Conservation (phyloP, 345 rosid genomes). For the Acer yangbiense region DNA sequence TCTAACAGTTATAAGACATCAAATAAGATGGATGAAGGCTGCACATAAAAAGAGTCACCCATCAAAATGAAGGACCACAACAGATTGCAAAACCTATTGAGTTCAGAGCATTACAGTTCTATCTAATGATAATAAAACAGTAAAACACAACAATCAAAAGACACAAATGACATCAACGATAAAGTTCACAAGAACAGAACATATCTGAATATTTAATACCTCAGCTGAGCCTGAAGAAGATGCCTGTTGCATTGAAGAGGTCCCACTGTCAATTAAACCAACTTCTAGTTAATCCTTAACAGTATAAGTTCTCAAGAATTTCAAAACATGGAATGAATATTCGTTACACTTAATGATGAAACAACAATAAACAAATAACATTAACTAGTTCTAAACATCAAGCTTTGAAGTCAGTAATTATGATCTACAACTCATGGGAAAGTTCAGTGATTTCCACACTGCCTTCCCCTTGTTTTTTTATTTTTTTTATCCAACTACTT, state of each 20-base stretch:
- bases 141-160: background rate
- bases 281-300: conserved; percentile 12
- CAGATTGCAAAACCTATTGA: background rate
- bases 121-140: background rate
- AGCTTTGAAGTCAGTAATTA: background rate
- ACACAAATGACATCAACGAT: background rate
- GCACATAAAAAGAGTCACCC: background rate
- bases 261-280: conserved; percentile 42
- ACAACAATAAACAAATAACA: background rate
- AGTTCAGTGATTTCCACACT: no score
- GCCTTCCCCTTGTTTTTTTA: background rate
- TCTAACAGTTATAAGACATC: background rate
- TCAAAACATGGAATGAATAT: background rate
- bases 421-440: background rate
- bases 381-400: background rate
- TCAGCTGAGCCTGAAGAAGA: conserved; percentile 61
- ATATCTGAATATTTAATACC: conserved; percentile 38
- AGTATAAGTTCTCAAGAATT: background rate
- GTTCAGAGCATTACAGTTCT: background rate
- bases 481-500: background rate
- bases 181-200: background rate
- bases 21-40: no score
- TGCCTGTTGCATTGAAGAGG: conserved; percentile 49
- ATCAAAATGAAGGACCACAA: background rate
- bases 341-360: conserved; percentile 1